Evolutionary conservation across 129 eudicot species (phyloP).

Genomic region (Sambucus nigra): DNA sequence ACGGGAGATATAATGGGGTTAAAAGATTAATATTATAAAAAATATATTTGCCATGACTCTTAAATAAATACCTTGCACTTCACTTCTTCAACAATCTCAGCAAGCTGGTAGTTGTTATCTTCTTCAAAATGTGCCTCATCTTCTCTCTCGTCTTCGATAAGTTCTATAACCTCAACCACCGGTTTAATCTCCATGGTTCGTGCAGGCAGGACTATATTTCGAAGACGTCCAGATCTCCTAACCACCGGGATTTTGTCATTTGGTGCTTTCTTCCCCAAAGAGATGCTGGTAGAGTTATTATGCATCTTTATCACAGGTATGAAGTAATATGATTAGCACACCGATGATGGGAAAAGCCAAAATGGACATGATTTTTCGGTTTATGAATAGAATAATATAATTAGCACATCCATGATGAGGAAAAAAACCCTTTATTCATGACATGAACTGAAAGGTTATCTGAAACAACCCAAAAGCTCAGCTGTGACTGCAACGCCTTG

Average conservation of each 20-base stretch:
- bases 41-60: conserved; percentile 13
- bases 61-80: conserved; percentile 10
- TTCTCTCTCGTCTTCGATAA: conserved; percentile 23
- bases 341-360: too few species aligned
- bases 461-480: too few species aligned
- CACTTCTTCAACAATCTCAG: conserved; percentile 4
- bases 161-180: conserved; percentile 13
- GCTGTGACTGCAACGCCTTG: too few species aligned
- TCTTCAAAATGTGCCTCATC: conserved; percentile 12
- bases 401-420: too few species aligned
- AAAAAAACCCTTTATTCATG: too few species aligned
- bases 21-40: conserved; percentile 4
- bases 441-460: too few species aligned
- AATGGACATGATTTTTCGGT: too few species aligned
- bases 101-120: neutral
- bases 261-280: conserved; percentile 7
- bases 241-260: neutral
- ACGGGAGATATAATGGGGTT: neutral
- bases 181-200: conserved; percentile 1
- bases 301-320: neutral
- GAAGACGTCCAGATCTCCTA: conserved; percentile 37
- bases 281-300: conserved; percentile 1
- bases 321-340: too few species aligned
- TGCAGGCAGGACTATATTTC: conserved; percentile 2
- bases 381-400: too few species aligned